These are phyloP conservation scores for Cercis canadensis DNA, from an alignment of 306 rosid genomes.

Conservation along the genomic window DNA sequence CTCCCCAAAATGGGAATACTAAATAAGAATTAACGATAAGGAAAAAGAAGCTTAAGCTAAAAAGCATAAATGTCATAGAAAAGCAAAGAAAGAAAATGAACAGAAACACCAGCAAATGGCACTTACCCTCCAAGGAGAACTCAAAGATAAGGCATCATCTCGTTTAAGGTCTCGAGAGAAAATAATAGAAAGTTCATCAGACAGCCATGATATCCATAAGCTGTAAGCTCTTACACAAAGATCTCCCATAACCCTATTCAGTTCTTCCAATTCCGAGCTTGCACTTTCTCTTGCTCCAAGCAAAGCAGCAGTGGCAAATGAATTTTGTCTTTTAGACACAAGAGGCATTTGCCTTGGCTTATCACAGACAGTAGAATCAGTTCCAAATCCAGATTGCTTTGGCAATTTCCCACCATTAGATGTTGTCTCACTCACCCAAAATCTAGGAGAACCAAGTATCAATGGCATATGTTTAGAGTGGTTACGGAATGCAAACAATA, in stretches of 20 bases:
- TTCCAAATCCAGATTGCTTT: conserved; percentile 62
- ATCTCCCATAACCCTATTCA: conserved; percentile 64
- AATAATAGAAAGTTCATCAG: conserved; percentile 73
- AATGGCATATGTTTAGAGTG: conserved; percentile 88
- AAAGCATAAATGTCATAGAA: background rate
- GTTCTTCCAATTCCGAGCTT: conserved; percentile 82
- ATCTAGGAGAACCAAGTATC: conserved; percentile 88
- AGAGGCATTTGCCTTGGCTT: conserved; percentile 47
- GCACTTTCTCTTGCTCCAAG: conserved; percentile 79
- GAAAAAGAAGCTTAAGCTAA: conserved; percentile 23
- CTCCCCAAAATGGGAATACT: background rate
- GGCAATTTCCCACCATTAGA: conserved; percentile 68
- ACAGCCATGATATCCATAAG: conserved; percentile 91
- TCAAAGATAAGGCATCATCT: conserved; percentile 78
- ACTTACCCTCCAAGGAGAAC: conserved; percentile 86
- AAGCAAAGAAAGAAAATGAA: conserved; percentile 21
- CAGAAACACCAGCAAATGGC: conserved; percentile 16
- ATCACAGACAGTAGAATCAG: conserved; percentile 64
- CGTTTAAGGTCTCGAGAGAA: conserved; percentile 70
- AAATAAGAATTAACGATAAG: conserved; percentile 1
- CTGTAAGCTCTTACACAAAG: conserved; percentile 84
- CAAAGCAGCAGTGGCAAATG: conserved; percentile 76
- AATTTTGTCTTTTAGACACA: conserved; percentile 61
- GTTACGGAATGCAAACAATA: conserved; percentile 85
- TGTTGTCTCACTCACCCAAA: conserved; percentile 67